These are phyloP conservation scores for Taiozyma sp. DNA, from an alignment of 1,139 yeast genomes.

Conservation along the genomic window DNA sequence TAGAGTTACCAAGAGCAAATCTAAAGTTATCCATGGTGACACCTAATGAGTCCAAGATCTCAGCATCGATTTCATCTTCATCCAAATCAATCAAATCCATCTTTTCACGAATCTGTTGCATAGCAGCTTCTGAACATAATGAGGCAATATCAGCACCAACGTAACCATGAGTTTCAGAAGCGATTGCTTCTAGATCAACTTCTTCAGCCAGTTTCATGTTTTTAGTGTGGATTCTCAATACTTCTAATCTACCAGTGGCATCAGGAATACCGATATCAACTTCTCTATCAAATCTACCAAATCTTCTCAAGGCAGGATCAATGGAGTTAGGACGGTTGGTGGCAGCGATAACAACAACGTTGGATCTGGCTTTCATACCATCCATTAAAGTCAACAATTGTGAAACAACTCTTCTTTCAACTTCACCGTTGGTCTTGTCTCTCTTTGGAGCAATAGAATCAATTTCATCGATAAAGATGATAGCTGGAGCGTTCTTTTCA, in stretches of 20 bases:
- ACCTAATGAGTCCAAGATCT: constrained; percentile 91
- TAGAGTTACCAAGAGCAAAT: constrained; percentile 95
- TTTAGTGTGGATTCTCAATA: constrained; percentile 88
- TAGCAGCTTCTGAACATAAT: constrained; percentile 97
- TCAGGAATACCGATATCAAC: constrained; percentile 99
- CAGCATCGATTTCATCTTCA: constrained; percentile 97
- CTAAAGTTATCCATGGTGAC: constrained; percentile 99
- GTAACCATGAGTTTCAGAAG: constrained; percentile 92
- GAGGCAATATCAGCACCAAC: constrained; percentile 97
- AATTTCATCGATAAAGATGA: constrained; percentile 96
- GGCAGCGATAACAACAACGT: constrained; percentile 91
- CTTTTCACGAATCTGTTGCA: constrained; percentile 98
- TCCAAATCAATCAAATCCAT: constrained; percentile 97
- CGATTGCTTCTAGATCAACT: constrained; percentile 92
- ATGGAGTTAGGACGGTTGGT: constrained; percentile 98
- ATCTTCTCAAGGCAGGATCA: constrained; percentile 97
- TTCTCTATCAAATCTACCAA: constrained; percentile 98
- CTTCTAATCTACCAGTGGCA: constrained; percentile 97
- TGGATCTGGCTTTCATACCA: constrained; percentile 99
- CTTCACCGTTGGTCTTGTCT: constrained; percentile 99
- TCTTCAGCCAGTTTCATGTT: constrained; percentile 96
- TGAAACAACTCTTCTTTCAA: constrained; percentile 96
- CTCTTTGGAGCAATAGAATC: constrained; percentile 99
- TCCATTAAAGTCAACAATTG: constrained; percentile 97
- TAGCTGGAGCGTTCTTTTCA: constrained; percentile 96